Evolutionary conservation across 129 eudicot genomes (phyloP).

Genomic region (Flaveria robusta): DNA sequence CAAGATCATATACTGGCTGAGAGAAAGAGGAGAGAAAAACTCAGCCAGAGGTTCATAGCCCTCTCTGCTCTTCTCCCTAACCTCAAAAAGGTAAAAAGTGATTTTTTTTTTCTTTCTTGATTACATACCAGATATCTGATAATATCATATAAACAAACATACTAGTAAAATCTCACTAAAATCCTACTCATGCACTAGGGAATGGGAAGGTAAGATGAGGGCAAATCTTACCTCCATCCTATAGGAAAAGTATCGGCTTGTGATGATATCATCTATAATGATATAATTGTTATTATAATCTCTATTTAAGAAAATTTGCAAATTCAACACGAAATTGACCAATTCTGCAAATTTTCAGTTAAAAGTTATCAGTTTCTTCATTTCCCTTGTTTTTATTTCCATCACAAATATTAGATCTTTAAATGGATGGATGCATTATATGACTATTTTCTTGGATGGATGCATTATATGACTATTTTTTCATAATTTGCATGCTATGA

Average conservation of each 20-base stretch:
- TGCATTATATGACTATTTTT: neutral
- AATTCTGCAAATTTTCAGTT: neutral
- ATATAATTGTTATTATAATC: neutral
- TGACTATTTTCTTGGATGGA: constrained; percentile 12
- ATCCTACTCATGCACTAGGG: too few relatives aligned
- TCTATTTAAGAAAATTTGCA: neutral
- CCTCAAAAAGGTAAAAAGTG: constrained; percentile 62
- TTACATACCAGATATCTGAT: neutral
- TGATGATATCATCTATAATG: neutral
- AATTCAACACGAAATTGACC: neutral
- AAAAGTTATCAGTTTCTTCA: neutral
- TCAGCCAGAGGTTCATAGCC: constrained; percentile 53
- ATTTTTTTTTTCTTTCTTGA: neutral
- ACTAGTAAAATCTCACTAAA: too few relatives aligned
- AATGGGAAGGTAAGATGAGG: too few relatives aligned
- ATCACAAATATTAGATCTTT: constrained; percentile 1
- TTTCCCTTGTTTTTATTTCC: neutral
- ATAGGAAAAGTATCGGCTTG: neutral
- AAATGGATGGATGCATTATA: constrained; percentile 1
- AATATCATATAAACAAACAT: too few relatives aligned
- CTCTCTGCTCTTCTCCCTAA: constrained; percentile 64
- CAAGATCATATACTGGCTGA: constrained; percentile 60
- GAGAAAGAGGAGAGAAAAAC: constrained; percentile 59
- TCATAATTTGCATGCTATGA: neutral
- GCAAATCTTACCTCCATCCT: too few relatives aligned